Evolutionary conservation across 2,329 filamentous ascomycete genomes (phyloP).

Genomic region (Fusarium metavorans): DNA sequence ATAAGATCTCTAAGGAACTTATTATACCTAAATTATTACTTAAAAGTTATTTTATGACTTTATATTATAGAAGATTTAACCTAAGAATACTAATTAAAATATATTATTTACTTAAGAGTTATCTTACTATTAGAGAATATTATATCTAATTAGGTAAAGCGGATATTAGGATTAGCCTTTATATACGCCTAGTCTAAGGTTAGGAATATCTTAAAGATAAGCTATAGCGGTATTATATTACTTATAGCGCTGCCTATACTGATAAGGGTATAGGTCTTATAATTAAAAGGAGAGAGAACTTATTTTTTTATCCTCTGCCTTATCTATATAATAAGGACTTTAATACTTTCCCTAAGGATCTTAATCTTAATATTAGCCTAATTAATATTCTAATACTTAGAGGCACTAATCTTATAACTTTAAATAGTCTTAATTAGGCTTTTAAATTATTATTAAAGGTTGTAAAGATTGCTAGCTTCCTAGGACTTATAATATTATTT

Average conservation of each 20-base stretch:
- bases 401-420: neutral
- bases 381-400: neutral
- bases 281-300: neutral
- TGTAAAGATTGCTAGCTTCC: neutral
- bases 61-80: neutral
- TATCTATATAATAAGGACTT: neutral
- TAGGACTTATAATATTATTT: neutral
- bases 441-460: neutral
- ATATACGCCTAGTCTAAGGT: neutral
- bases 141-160: neutral
- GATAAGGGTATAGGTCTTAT: neutral
- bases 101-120: neutral
- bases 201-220: neutral
- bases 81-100: neutral
- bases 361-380: neutral
- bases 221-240: neutral
- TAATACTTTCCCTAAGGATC: neutral
- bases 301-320: neutral
- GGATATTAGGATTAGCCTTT: neutral
- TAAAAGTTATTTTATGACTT: neutral
- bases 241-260: neutral
- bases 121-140: neutral
- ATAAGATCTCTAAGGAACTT: neutral
- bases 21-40: neutral
- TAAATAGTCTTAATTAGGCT: neutral